phyloP scores from a whole-genome alignment of 129 eudicot species.

The Helichrysum umbraculigerum region DNA sequence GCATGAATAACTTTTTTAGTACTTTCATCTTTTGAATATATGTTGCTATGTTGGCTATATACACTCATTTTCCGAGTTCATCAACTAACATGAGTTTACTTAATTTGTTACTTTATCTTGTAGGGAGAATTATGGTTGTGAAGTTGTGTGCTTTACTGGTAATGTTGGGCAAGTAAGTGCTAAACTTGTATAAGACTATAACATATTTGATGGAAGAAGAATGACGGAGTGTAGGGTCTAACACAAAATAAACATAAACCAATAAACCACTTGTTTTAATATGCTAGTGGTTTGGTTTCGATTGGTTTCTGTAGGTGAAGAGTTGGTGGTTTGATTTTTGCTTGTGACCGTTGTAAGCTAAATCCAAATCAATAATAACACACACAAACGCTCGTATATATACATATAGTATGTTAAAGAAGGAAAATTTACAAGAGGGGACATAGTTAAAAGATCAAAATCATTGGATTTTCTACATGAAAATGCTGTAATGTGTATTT shows the following conservation, averaged over 20 bases:
- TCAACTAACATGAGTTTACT: background rate
- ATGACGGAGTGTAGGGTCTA: background rate
- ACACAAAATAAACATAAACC: background rate
- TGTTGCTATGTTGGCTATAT: background rate
- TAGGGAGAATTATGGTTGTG: constrained; percentile 94
- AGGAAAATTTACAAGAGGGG: too few relatives aligned
- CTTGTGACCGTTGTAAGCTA: too few relatives aligned
- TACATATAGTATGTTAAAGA: too few relatives aligned
- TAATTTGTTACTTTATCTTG: background rate
- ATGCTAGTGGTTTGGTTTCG: background rate
- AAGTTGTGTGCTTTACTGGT: constrained; percentile 98
- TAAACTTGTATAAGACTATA: background rate
- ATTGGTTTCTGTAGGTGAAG: background rate
- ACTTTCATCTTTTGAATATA: background rate
- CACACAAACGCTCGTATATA: too few relatives aligned
- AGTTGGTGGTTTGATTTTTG: too few relatives aligned
- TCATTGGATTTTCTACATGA: too few relatives aligned
- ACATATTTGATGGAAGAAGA: background rate
- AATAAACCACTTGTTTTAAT: background rate
- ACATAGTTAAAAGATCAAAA: too few relatives aligned
- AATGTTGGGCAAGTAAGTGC: constrained; percentile 95
- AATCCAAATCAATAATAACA: too few relatives aligned
- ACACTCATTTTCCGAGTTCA: background rate
- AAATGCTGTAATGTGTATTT: too few relatives aligned
- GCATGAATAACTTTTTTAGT: background rate